Conservation (phyloP, 805 yeast species). For the Kuraishia borneana region DNA sequence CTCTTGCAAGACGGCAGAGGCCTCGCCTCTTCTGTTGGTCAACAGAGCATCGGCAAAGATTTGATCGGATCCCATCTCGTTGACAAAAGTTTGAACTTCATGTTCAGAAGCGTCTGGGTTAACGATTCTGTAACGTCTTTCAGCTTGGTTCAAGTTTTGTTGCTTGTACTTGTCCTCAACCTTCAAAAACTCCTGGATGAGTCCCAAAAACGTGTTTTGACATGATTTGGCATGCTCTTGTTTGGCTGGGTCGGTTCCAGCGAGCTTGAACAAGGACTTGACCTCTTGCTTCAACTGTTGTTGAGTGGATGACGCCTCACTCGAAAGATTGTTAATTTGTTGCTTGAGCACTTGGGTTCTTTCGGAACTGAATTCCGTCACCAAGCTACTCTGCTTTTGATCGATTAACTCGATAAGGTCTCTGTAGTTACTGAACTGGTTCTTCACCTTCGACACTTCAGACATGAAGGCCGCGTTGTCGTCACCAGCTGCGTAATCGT, state of each 20-base stretch:
- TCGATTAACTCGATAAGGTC: conserved; percentile 60
- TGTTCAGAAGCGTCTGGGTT: conserved; percentile 76
- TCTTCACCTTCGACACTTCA: conserved; percentile 57
- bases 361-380: conserved; percentile 64
- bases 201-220: conserved; percentile 73
- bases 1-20: conserved; percentile 88
- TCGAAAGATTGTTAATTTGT: conserved; percentile 65
- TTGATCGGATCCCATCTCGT: conserved; percentile 68
- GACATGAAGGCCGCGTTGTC: conserved; percentile 60
- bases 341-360: conserved; percentile 58
- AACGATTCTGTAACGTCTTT: conserved; percentile 84
- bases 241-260: conserved; percentile 66
- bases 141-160: conserved; percentile 78
- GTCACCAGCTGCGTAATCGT: conserved; percentile 17
- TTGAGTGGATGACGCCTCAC: conserved; percentile 75
- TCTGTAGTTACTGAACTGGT: conserved; percentile 59
- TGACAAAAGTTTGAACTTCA: conserved; percentile 78
- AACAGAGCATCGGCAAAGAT: conserved; percentile 88
- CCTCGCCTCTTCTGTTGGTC: conserved; percentile 88
- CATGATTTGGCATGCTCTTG: conserved; percentile 84
- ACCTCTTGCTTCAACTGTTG: conserved; percentile 63
- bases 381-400: conserved; percentile 54
- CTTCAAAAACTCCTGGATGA: conserved; percentile 78
- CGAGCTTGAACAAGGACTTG: conserved; percentile 62
- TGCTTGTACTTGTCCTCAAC: conserved; percentile 82